A percentile compares a stretch with the other conserved stretches of the same genome.
Conservation (phyloP, 179 eudicot genomes). For the Beta corolliflora region DNA sequence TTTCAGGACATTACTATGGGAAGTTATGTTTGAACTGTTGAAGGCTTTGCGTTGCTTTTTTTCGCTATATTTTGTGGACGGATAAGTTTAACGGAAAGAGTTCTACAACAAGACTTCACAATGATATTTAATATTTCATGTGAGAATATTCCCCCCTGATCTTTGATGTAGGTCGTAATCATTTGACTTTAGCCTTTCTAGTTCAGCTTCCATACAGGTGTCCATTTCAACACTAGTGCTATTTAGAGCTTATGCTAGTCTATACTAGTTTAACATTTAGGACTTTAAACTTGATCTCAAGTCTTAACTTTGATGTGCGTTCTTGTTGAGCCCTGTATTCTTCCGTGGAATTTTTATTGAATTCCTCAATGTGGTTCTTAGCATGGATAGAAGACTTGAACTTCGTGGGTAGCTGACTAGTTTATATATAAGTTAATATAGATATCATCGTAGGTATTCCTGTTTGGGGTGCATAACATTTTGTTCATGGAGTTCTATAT, state of each 20-base stretch:
- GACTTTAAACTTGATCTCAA: too few relatives aligned
- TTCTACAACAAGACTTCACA: not conserved
- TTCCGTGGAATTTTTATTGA: not conserved
- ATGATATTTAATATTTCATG: not conserved
- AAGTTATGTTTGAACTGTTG: not conserved
- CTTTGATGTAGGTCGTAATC: not conserved
- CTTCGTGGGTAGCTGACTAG: too few relatives aligned
- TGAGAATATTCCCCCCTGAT: conserved; percentile 4
- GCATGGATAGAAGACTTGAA: too few relatives aligned
- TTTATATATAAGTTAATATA: too few relatives aligned
- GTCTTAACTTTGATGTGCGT: not conserved
- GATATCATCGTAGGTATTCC: too few relatives aligned
- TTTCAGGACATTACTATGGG: not conserved
- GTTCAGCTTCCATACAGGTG: not conserved
- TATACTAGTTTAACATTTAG: not conserved
- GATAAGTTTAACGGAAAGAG: not conserved
- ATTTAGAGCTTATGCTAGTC: not conserved
- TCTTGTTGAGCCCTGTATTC: not conserved
- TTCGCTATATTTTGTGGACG: not conserved
- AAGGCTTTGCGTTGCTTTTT: not conserved
- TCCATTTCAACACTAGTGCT: not conserved
- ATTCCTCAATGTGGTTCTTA: not conserved
- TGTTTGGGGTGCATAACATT: too few relatives aligned
- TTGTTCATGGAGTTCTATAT: too few relatives aligned
- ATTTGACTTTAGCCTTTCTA: not conserved